Conservation (phyloP, 2,329 filamentous ascomycete species). For the Talaromyces islandicus region DNA sequence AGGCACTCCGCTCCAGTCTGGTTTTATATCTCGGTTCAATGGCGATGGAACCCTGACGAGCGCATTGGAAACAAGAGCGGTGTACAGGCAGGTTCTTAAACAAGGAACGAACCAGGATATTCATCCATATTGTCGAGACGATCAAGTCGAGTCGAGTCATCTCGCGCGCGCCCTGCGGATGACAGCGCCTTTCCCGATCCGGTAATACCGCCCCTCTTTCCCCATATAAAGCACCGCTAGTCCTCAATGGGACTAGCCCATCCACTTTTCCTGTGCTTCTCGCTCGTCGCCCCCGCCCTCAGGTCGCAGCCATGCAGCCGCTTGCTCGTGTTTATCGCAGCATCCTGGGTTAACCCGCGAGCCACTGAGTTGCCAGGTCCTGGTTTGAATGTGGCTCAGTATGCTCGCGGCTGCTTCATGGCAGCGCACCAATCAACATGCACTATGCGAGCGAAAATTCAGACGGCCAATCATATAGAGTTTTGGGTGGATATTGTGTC, state of each 20-base stretch:
- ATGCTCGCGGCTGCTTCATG: neutral
- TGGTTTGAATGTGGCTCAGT: no score
- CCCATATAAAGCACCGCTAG: neutral
- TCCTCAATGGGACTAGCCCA: neutral
- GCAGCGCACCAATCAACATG: neutral
- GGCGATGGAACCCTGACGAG: neutral
- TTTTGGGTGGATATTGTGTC: neutral
- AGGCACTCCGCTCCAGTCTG: neutral
- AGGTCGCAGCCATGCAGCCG: neutral
- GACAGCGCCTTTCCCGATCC: constrained; percentile 5
- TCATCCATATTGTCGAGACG: neutral
- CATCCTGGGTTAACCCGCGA: neutral
- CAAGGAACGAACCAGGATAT: neutral
- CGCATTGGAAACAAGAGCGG: neutral
- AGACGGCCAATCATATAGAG: neutral
- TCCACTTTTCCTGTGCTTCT: neutral
- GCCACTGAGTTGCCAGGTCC: neutral
- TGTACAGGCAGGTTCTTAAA: neutral
- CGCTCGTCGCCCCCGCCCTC: neutral
- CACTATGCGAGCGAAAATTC: neutral
- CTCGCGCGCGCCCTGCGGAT: constrained; percentile 7
- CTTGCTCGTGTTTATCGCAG: neutral
- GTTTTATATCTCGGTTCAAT: neutral
- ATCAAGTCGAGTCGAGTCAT: neutral
- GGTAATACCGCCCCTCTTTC: neutral